Evolutionary conservation across 805 yeast species (phyloP).

Genomic region (Schizosaccharomyces pombe): DNA sequence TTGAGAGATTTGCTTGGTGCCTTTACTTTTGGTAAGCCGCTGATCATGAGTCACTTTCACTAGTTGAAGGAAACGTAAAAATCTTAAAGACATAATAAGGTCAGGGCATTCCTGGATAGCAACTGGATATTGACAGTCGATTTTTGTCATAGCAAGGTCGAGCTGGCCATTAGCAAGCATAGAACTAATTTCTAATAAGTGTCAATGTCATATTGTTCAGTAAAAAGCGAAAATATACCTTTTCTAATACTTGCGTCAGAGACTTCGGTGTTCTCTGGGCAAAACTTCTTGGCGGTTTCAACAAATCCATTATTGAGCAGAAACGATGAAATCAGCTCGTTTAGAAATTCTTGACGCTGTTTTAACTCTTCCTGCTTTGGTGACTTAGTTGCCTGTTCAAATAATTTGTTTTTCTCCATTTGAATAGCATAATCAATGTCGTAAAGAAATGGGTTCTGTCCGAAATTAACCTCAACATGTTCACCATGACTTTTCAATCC

Average conservation of each 20-base stretch:
- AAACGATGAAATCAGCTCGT: constrained; percentile 21
- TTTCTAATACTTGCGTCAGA: background rate
- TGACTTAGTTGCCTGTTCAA: constrained; percentile 10
- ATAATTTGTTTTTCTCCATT: constrained; percentile 21
- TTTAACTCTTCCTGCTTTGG: background rate
- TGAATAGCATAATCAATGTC: constrained; percentile 33
- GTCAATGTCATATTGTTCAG: background rate
- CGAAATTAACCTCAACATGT: constrained; percentile 29
- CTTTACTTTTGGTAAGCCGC: background rate
- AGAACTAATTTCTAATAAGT: background rate
- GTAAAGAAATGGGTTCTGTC: constrained; percentile 27
- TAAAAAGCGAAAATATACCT: background rate
- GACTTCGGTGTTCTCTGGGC: background rate
- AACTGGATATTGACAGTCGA: background rate
- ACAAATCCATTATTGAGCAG: constrained; percentile 35
- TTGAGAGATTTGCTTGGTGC: background rate
- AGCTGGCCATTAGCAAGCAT: background rate
- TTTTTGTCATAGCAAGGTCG: background rate
- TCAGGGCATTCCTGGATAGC: background rate
- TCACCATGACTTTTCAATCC: constrained; percentile 23
- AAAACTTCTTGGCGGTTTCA: constrained; percentile 29
- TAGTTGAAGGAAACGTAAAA: background rate
- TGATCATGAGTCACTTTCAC: background rate
- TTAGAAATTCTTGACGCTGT: background rate
- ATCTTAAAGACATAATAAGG: background rate